Base-by-base conservation (phyloP, 352 stramenopile genomes). In the Lagenidium giganteum region DNA sequence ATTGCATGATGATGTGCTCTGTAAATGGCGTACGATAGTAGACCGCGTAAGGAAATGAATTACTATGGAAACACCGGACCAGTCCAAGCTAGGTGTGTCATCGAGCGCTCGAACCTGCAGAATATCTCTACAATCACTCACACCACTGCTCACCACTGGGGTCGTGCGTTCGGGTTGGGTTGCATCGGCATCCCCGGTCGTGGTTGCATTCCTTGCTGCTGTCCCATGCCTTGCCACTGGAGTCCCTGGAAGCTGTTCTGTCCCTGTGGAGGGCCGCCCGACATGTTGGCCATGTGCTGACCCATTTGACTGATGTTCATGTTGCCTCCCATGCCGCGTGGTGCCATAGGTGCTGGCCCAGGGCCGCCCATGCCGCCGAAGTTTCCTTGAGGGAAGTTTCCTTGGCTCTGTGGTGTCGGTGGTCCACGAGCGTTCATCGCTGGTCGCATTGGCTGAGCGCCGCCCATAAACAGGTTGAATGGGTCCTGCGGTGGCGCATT, bases 241-340 rank as follows among this genome's bases (percentile, higher is more conserved):
- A 92, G 61, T 23, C 78, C 78, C 34, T 86, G 73, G 72, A 92
- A 92, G 50, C 79, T 87, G 72, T 88, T 84, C 43, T 70, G 67
- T 43, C 75, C 69, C 16, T 69, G 56, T 14, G 45, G 54, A 21
- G 57, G 63, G 8, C 48, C 53, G 18, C 43, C 42, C 40, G 70
- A 62, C 22, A 56, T 58, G 60, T 87, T 87, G 21, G 68, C 70
- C 57, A 89, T 79, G 57, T 89, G 76, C 32, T 55, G 45, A 8
- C 53, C 53, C 78, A 90, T 90, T 52, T 90, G 75, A 28, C 75
- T 90, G 55, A 90, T 90, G 53, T 83, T 83, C 64, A 89, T 87
- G 35, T 57, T 68, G 32, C 67, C 71, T 22, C n/a, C n/a, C n/a
- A 57, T 63, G 30, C 57, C 61, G 26, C 71, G 69, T 51, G 72